These are phyloP conservation scores for Salix arbutifolia DNA, from an alignment of 345 rosid genomes.

Conservation along the genomic window DNA sequence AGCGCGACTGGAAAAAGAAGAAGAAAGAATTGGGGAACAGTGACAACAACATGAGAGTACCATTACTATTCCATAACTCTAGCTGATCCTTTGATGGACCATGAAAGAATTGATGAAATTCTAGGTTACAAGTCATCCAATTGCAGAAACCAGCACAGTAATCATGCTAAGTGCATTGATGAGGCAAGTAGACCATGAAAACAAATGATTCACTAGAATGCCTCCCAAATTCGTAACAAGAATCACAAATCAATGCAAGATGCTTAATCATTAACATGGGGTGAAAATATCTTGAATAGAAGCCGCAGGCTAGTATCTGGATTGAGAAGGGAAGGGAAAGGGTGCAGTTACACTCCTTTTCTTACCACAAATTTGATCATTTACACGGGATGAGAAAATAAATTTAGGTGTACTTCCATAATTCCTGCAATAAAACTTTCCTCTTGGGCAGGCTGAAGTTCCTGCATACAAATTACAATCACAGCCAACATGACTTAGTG, in stretches of 20 bases:
- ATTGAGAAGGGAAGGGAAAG: neutral
- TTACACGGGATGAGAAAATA: conserved; percentile 51
- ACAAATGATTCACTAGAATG: neutral
- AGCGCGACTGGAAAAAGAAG: neutral
- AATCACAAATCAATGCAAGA: neutral
- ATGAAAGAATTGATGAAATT: neutral
- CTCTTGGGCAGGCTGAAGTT: conserved; percentile 64
- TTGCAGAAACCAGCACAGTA: neutral
- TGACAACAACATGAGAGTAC: neutral
- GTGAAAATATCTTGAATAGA: neutral
- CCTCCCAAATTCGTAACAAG: neutral
- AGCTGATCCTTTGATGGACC: neutral
- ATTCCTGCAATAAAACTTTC: conserved; percentile 62
- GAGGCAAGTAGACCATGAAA: neutral
- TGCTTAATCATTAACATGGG: neutral
- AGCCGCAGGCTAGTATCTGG: neutral
- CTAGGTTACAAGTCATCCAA: neutral
- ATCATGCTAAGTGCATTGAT: neutral
- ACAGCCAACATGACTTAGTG: conserved; percentile 4
- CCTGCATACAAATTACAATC: conserved; percentile 45
- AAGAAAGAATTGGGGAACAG: neutral
- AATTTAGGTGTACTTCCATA: conserved; percentile 55
- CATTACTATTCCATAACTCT: neutral
- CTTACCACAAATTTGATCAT: conserved; percentile 62
- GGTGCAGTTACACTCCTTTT: neutral